Evolutionary conservation across 352 stramenopile genomes (phyloP).

Genomic region (Pythium folliculosum): DNA sequence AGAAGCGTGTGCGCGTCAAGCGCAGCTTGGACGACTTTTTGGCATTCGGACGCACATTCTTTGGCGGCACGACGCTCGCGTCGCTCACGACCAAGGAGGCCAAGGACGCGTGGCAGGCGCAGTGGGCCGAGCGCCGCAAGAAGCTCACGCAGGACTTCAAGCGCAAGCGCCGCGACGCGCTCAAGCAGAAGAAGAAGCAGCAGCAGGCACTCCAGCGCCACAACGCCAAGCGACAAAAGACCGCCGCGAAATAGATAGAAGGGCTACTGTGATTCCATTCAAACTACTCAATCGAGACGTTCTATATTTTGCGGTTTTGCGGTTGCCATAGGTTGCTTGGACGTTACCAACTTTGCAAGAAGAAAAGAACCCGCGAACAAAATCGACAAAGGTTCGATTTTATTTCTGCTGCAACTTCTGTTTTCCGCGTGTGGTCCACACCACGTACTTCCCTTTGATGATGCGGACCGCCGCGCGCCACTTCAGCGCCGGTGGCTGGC

Average conservation of each 20-base stretch:
- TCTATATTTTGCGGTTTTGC: not conserved
- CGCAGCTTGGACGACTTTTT: slow-evolving; percentile 59
- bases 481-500: not conserved
- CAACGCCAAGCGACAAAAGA: slow-evolving; percentile 44
- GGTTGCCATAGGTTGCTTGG: not conserved
- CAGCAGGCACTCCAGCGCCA: slow-evolving; percentile 41
- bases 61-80: slow-evolving; percentile 16
- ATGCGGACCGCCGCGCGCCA: not conserved
- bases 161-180: slow-evolving; percentile 72
- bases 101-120: slow-evolving; percentile 21
- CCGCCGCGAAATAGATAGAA: slow-evolving; percentile 5
- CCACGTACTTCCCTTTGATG: not conserved
- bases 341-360: no score
- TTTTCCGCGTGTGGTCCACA: not conserved
- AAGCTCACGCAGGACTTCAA: slow-evolving; percentile 83
- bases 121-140: slow-evolving; percentile 64
- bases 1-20: slow-evolving; percentile 40
- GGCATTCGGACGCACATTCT: slow-evolving; percentile 59
- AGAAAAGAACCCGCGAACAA: no score
- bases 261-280: not conserved
- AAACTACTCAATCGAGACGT: not conserved
- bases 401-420: not conserved
- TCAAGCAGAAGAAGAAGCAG: slow-evolving; percentile 77
- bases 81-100: slow-evolving; percentile 26
- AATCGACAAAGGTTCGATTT: not conserved